phyloP scores from a whole-genome alignment of 2,329 filamentous ascomycete species.

The Ceratocystis cubensis region DNA sequence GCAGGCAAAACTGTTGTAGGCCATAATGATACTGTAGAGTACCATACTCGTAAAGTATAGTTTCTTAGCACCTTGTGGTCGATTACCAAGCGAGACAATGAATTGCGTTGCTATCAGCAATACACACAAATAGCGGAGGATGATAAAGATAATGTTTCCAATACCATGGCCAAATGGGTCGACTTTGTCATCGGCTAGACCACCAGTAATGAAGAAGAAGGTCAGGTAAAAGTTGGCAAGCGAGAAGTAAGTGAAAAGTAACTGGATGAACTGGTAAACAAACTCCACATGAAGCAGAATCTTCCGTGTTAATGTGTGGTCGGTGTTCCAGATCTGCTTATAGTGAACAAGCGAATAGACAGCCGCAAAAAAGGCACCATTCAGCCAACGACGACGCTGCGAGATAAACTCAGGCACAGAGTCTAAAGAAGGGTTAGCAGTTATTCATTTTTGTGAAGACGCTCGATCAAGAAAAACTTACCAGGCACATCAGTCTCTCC shows the following conservation, averaged over 20 bases:
- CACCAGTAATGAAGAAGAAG: slow-evolving; percentile 95
- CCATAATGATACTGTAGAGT: slow-evolving; percentile 87
- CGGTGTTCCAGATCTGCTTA: slow-evolving; percentile 81
- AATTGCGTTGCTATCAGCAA: slow-evolving; percentile 90
- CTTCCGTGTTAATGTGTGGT: slow-evolving; percentile 82
- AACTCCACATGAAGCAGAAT: slow-evolving; percentile 89
- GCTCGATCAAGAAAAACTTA: slow-evolving; percentile 35
- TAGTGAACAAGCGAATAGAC: slow-evolving; percentile 96
- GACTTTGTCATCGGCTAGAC: slow-evolving; percentile 61
- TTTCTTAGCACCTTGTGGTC: slow-evolving; percentile 85
- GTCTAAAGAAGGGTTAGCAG: slow-evolving; percentile 40
- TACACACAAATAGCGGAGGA: slow-evolving; percentile 73
- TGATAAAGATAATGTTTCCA: slow-evolving; percentile 70
- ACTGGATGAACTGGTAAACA: slow-evolving; percentile 81
- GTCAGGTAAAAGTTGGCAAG: slow-evolving; percentile 98
- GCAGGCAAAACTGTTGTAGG: slow-evolving; percentile 80
- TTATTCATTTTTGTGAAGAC: not conserved
- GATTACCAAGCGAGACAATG: slow-evolving; percentile 89
- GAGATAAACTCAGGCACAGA: slow-evolving; percentile 93
- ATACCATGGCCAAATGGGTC: slow-evolving; percentile 89
- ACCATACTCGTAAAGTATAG: slow-evolving; percentile 82
- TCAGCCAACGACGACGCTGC: slow-evolving; percentile 90
- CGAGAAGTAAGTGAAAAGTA: slow-evolving; percentile 95
- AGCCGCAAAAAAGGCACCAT: slow-evolving; percentile 95
- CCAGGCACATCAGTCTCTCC: slow-evolving; percentile 96